Base-by-base conservation (phyloP, 257 asterid species). In the Parsonsia alboflavescens region DNA sequence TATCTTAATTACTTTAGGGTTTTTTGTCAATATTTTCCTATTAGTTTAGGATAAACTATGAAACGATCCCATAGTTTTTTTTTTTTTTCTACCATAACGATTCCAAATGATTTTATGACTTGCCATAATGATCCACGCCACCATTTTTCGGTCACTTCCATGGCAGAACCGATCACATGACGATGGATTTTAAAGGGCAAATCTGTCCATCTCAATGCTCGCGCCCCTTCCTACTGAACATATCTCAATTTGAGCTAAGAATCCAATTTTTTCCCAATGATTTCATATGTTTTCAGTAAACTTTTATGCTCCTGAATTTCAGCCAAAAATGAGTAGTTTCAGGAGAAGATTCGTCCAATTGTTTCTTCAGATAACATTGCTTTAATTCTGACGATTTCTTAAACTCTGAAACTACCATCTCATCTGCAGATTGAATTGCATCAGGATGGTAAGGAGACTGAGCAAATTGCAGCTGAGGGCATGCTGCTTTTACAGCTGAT, bases 381-480 rank as follows among this genome's bases (percentile, higher is more conserved):
- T 88, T 94, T 64, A 92, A 44, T 71, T 89, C 96, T 0, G 98
- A 92, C 71, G 92, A 50, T 8, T 57, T 90, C 78, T 82, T 89
- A 36, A 94, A 78, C 85, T 89, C 99, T 9, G 88, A 73, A 2
- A 90, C 88, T 19, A 94, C 77, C 45, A 72, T 48, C 74, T 76
- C 86, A 70, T 94, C 99, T 0, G 98, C 93, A 42, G 89, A 80
- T 15, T 89, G 96, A 75, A 92, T 92, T 50, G 88, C 96, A 46
- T 90, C 98, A 2, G 88, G 85, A 74, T 94, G 96, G 70, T 92
- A 94, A 4, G 99, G 99, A 33, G 85, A 82, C 80, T 94, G 96
- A 11, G 98, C 80, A 50, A 68, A 84, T 54, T 94, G 99, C 74
- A 94, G 33, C 74, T 85, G 88, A 0, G 98, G 96, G 46, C 92